A percentile compares a stretch with the other conserved stretches of the same genome.
Evolutionary conservation across 345 rosid genomes (phyloP).

Genomic region (Eucalyptus fibrosa): DNA sequence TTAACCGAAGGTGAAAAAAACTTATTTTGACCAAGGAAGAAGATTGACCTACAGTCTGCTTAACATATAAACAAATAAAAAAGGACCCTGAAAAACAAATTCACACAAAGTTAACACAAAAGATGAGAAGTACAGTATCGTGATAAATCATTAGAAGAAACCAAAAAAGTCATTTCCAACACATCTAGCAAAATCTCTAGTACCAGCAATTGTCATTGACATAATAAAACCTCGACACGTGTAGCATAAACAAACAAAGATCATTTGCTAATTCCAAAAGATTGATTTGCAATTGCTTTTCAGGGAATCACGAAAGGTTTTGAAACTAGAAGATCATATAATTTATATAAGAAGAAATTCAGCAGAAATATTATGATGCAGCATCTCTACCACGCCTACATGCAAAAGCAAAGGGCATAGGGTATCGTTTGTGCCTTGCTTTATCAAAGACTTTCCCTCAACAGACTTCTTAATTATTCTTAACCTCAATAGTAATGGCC

Average conservation of each 20-base stretch:
- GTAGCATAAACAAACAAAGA: neutral
- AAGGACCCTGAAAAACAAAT: neutral
- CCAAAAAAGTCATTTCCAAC: neutral
- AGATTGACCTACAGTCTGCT: neutral
- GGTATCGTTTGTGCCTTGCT: neutral
- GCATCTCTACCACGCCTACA: neutral
- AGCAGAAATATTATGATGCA: neutral
- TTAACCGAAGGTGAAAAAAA: neutral
- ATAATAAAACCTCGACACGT: neutral
- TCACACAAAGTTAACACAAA: neutral
- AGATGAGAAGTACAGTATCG: neutral
- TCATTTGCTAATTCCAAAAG: neutral
- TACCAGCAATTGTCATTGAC: neutral
- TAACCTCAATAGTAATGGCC: neutral
- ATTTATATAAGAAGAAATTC: neutral
- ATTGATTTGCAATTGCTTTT: neutral
- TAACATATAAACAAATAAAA: neutral
- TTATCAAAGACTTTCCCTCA: neutral
- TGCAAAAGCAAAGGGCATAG: neutral
- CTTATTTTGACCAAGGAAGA: neutral
- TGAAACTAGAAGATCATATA: neutral
- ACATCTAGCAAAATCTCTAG: neutral
- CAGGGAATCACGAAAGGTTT: neutral
- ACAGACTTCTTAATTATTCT: neutral
- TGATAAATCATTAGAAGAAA: neutral